Percentiles rank a stretch among this genome's conserved stretches.
phyloP scores from a whole-genome alignment of 2,329 filamentous ascomycete genomes.

The Microcyclospora tardicrescens region DNA sequence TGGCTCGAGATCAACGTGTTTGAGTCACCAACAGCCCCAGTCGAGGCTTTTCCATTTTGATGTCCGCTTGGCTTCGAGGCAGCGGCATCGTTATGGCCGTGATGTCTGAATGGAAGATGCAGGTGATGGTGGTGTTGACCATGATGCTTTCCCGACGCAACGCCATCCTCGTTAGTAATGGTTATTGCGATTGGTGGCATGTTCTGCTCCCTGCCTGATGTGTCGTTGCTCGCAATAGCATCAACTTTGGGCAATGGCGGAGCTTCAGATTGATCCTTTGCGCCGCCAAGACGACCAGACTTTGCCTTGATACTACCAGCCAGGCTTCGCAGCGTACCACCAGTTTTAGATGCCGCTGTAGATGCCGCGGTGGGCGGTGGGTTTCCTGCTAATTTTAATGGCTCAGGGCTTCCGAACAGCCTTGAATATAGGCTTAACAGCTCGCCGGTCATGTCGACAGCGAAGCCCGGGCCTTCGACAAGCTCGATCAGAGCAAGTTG shows the following conservation, averaged over 20 bases:
- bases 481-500: slow-evolving; percentile 75
- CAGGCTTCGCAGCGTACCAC: slow-evolving; percentile 35
- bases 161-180: slow-evolving; percentile 51
- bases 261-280: slow-evolving; percentile 25
- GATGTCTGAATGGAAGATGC: slow-evolving; percentile 15
- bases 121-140: slow-evolving; percentile 21
- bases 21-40: neutral
- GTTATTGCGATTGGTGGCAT: slow-evolving; percentile 55
- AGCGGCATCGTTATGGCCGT: neutral
- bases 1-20: neutral
- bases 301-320: slow-evolving; percentile 59
- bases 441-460: slow-evolving; percentile 80
- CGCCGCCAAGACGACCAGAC: slow-evolving; percentile 32
- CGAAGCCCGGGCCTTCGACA: slow-evolving; percentile 67
- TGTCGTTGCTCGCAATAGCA: slow-evolving; percentile 7
- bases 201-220: slow-evolving; percentile 3
- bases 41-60: neutral
- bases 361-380: slow-evolving; percentile 37
- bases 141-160: slow-evolving; percentile 22
- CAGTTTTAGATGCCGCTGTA: slow-evolving; percentile 13
- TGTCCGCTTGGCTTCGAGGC: slow-evolving; percentile 3
- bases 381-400: slow-evolving; percentile 11
- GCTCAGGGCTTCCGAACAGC: slow-evolving; percentile 55
- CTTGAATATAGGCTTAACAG: slow-evolving; percentile 68
- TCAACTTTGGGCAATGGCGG: slow-evolving; percentile 4